Evolutionary conservation across 257 asterid species (phyloP).

Genomic region (Nicotiana tomentosiformis): DNA sequence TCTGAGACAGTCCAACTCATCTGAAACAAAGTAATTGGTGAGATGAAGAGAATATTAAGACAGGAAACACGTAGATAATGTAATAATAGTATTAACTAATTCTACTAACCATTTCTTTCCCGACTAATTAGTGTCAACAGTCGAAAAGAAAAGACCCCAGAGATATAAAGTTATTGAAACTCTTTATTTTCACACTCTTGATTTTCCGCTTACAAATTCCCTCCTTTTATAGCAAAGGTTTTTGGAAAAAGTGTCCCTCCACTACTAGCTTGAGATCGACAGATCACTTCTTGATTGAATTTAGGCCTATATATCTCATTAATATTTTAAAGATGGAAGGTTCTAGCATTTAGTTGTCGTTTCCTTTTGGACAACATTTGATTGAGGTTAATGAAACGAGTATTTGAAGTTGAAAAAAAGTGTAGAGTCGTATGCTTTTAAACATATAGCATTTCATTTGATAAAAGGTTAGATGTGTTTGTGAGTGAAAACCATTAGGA

Average conservation of each 20-base stretch:
- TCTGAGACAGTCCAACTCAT: slow-evolving; percentile 42
- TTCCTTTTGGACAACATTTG: slow-evolving; percentile 14
- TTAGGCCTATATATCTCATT: slow-evolving; percentile 30
- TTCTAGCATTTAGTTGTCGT: slow-evolving; percentile 31
- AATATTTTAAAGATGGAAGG: slow-evolving; percentile 23
- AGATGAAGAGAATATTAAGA: not conserved
- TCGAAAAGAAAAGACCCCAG: not conserved
- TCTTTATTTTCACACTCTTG: not conserved
- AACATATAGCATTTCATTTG: too few species aligned
- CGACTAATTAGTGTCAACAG: not conserved
- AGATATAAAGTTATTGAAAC: not conserved
- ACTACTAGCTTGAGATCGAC: slow-evolving; percentile 23
- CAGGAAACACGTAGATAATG: not conserved
- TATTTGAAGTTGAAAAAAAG: too few species aligned
- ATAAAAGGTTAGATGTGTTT: too few species aligned
- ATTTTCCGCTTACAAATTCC: slow-evolving; percentile 11
- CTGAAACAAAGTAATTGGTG: slow-evolving; percentile 8
- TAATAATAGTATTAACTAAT: not conserved
- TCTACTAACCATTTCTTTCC: not conserved
- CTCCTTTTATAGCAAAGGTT: slow-evolving; percentile 38
- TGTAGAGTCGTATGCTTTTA: too few species aligned
- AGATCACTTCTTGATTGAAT: slow-evolving; percentile 29
- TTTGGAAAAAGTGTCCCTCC: slow-evolving; percentile 31
- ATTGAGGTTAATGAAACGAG: not conserved
- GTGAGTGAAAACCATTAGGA: too few species aligned